These are phyloP conservation scores for Gyromitra esculenta DNA, from an alignment of 2,329 filamentous ascomycete species.

Conservation along the genomic window DNA sequence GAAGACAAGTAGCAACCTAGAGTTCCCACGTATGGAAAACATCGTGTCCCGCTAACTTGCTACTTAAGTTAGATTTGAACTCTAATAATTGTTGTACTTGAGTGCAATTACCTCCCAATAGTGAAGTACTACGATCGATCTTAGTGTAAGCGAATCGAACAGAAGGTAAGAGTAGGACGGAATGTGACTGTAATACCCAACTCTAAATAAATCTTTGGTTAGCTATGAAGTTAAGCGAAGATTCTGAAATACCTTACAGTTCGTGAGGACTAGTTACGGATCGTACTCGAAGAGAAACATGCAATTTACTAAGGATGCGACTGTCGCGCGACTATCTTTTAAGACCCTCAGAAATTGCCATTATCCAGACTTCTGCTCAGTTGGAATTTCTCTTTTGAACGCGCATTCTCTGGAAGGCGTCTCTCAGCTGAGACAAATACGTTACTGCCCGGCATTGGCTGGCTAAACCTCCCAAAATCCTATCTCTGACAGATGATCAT, in stretches of 20 bases:
- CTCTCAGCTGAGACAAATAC: not conserved
- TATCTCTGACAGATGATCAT: not conserved
- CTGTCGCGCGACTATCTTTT: not conserved
- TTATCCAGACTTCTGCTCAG: not conserved
- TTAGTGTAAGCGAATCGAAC: not conserved
- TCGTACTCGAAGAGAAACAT: not conserved
- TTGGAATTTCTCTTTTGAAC: not conserved
- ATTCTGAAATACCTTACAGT: not conserved
- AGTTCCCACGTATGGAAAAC: not conserved
- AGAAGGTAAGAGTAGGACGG: not conserved
- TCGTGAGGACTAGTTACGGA: not conserved
- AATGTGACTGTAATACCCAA: not conserved
- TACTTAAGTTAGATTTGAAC: not conserved
- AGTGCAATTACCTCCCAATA: not conserved
- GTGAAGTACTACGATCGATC: not conserved
- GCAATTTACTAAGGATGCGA: not conserved
- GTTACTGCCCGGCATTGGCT: slow-evolving; percentile 1
- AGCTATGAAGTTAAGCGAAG: no score
- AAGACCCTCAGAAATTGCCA: not conserved
- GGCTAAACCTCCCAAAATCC: not conserved
- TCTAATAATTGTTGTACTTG: not conserved
- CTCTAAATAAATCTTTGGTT: not conserved
- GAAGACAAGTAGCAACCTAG: slow-evolving; percentile 1
- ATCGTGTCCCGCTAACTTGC: not conserved
- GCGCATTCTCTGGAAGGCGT: not conserved